These are phyloP conservation scores for Phaeophleospora eucalypticola DNA, from an alignment of 2,329 filamentous ascomycete species.

Conservation along the genomic window DNA sequence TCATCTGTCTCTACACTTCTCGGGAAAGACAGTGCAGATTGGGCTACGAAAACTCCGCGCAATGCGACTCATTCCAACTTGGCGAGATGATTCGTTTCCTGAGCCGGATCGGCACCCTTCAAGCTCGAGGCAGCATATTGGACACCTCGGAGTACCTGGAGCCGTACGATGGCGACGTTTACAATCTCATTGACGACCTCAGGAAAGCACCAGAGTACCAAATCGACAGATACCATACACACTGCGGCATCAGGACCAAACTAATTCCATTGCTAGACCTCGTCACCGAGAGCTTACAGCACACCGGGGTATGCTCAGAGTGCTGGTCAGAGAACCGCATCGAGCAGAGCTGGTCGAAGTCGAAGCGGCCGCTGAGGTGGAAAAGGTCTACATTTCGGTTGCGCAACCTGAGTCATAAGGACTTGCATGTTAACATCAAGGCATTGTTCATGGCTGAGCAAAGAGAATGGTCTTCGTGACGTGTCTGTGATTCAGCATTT, in stretches of 20 bases:
- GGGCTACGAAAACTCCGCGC: constrained; percentile 67
- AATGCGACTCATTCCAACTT: constrained; percentile 74
- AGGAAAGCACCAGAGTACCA: constrained; percentile 68
- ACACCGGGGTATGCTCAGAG: constrained; percentile 43
- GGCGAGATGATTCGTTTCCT: constrained; percentile 75
- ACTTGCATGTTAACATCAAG: constrained; percentile 26
- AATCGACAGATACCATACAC: constrained; percentile 67
- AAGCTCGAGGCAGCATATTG: constrained; percentile 46
- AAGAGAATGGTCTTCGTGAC: constrained; percentile 28
- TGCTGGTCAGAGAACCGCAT: constrained; percentile 41
- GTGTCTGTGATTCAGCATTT: background rate
- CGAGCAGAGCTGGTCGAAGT: constrained; percentile 42
- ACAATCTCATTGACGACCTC: constrained; percentile 56
- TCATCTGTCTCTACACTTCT: constrained; percentile 63
- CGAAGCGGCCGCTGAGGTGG: constrained; percentile 46
- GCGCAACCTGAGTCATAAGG: constrained; percentile 20
- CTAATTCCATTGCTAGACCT: constrained; percentile 64
- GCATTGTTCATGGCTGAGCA: constrained; percentile 32
- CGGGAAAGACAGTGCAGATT: constrained; percentile 66
- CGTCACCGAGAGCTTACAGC: constrained; percentile 46
- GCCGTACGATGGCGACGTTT: constrained; percentile 57
- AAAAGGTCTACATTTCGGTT: constrained; percentile 24
- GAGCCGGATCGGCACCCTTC: constrained; percentile 56
- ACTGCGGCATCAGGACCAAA: constrained; percentile 66
- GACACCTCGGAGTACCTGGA: constrained; percentile 42